phyloP scores from a whole-genome alignment of 164 flowering plant species.

The Aristolochia contorta region DNA sequence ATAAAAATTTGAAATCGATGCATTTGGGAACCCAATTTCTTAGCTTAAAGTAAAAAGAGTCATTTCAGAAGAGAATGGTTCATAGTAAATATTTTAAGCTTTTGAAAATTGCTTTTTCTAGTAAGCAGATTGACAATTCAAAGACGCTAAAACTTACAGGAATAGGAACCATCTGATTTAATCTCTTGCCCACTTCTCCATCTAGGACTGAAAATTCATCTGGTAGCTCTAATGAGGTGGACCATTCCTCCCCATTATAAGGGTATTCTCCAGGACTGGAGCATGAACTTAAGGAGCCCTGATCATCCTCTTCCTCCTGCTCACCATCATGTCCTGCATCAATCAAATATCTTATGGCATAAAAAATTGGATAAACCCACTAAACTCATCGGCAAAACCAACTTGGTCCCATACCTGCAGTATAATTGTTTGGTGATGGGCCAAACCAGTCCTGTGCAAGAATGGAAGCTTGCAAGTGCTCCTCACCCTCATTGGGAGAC shows the following conservation, averaged over 20 bases:
- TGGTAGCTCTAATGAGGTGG: conserved; percentile 35
- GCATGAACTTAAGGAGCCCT: conserved; percentile 38
- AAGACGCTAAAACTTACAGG: conserved; percentile 48
- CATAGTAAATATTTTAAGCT: too few relatives aligned
- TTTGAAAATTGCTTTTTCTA: too few relatives aligned
- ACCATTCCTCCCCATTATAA: conserved; percentile 48
- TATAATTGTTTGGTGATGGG: conserved; percentile 28
- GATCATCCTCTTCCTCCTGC: conserved; percentile 38
- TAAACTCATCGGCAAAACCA: too few relatives aligned
- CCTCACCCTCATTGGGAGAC: conserved; percentile 27
- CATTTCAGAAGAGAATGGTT: too few relatives aligned
- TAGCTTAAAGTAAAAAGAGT: too few relatives aligned
- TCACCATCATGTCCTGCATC: conserved; percentile 36
- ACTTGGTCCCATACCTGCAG: conserved; percentile 22
- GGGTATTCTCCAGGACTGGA: conserved; percentile 51
- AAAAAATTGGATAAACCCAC: background rate
- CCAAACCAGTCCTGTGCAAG: conserved; percentile 46
- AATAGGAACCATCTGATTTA: conserved; percentile 64
- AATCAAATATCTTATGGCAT: background rate
- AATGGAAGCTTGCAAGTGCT: conserved; percentile 33
- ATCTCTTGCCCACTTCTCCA: conserved; percentile 72
- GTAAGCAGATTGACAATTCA: too few relatives aligned
- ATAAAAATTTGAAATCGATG: too few relatives aligned
- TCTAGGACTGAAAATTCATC: conserved; percentile 52
- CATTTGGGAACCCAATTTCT: too few relatives aligned